Base-by-base conservation (phyloP, 495 filamentous ascomycete genomes). In the Parathielavia hyrcaniae region DNA sequence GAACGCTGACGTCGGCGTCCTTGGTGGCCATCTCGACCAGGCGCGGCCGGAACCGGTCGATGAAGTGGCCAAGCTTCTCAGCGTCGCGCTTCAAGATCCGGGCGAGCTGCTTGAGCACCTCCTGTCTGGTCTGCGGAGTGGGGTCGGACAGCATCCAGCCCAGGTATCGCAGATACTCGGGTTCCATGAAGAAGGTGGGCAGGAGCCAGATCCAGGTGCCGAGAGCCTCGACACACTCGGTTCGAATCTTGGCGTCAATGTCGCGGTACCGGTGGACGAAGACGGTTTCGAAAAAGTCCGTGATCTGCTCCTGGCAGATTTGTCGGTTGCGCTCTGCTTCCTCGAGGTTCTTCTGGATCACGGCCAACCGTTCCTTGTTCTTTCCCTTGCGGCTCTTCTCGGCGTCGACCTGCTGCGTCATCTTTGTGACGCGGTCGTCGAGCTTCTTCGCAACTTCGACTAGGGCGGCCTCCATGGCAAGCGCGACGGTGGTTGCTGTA, bases 201-300 rank as follows among this genome's bases (percentile, higher is more conserved):
- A 93, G 83, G 16, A 79, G 82, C 61, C 81, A 79, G 64, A 97
- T 90, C 93, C 93, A 98, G 34, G 82, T 78, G 39, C 90, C 89
- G 22, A 98, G 77, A 9, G 89, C 89, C 51, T 84, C 80, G 45
- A 95, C 81, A 65, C 90, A 95, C 59, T 95, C 90, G 2, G 83
- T 80, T 38, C 93, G 83, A 52, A 98, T 95, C 59, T 77, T 86
- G 1, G 88, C 81, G 69, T 98, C 93, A 20, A 97, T 81, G 61
- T 98, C 93, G 36, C 93, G 89, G 69, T 97, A 97, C 26, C 93
- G 87, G 69, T 97, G 91, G 32, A 96, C 84, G 63, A 93, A 98
- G 30, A 97, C 83, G 14, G 88, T 86, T 55, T 96, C 87, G 61
- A 97, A 91, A 53, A 88, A 84, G 63, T 92, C 87, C 58, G 85